Conservation (phyloP, 129 eudicot genomes). For the Flaveria robusta region DNA sequence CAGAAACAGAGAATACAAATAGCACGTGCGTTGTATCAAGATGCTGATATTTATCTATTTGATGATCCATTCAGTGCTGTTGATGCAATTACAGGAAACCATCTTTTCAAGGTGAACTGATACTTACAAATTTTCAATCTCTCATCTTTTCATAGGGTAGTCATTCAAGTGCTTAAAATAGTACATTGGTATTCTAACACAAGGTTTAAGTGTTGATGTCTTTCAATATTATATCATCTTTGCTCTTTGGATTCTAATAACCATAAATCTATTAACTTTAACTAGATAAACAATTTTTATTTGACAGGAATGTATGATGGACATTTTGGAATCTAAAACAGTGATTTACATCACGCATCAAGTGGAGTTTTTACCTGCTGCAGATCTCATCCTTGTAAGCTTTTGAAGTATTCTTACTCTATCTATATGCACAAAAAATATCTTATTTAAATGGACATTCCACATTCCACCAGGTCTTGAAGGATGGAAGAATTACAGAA, state of each 20-base stretch:
- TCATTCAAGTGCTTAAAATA: not conserved
- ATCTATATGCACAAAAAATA: not conserved
- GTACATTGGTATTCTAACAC: not conserved
- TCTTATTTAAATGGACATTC: not conserved
- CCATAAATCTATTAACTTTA: not conserved
- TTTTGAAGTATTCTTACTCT: not conserved
- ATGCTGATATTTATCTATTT: conserved; percentile 80
- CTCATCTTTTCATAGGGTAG: not conserved
- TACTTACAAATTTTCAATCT: not conserved
- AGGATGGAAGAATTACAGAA: conserved; percentile 69
- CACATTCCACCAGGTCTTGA: conserved; percentile 61
- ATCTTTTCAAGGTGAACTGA: conserved; percentile 68
- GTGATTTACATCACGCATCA: conserved; percentile 87
- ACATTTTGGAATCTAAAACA: conserved; percentile 61
- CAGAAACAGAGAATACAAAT: no score
- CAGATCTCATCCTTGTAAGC: conserved; percentile 80
- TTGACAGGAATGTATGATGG: conserved; percentile 70
- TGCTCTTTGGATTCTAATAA: no score
- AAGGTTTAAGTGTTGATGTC: not conserved
- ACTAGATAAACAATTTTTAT: not conserved
- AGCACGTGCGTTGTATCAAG: conserved; percentile 85
- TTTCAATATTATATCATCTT: not conserved
- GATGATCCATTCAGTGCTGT: conserved; percentile 98
- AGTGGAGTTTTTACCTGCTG: no score
- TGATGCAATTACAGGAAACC: conserved; percentile 92